Conservation (phyloP, 805 yeast genomes). For the Nakazawaea peltata region DNA sequence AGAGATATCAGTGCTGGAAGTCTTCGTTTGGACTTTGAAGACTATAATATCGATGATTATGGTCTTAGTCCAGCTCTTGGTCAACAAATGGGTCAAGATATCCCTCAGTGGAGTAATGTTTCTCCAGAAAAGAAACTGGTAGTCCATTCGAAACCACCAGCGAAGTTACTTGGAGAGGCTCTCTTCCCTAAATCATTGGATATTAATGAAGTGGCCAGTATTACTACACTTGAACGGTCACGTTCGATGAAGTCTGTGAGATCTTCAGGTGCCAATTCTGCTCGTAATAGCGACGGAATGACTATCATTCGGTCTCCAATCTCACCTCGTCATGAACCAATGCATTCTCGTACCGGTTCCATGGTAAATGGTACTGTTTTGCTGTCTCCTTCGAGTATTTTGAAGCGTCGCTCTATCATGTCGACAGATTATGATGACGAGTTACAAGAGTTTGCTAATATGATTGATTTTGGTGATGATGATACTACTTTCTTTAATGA, state of each 20-base stretch:
- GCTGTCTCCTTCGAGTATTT: slow-evolving; percentile 28
- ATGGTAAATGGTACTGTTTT: background rate
- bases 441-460: slow-evolving; percentile 35
- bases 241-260: slow-evolving; percentile 47
- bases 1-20: slow-evolving; percentile 10
- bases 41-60: slow-evolving; percentile 8
- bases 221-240: slow-evolving; percentile 63
- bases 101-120: background rate
- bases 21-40: slow-evolving; percentile 7
- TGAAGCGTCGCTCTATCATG: slow-evolving; percentile 24
- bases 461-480: slow-evolving; percentile 37
- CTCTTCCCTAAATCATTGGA: slow-evolving; percentile 66
- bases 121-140: slow-evolving; percentile 4
- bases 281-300: slow-evolving; percentile 35
- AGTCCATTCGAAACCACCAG: slow-evolving; percentile 8
- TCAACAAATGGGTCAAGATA: too few species aligned
- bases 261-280: slow-evolving; percentile 11
- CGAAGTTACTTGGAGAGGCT: slow-evolving; percentile 37
- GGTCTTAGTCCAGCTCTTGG: background rate
- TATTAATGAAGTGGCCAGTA: slow-evolving; percentile 64
- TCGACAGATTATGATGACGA: slow-evolving; percentile 29
- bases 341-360: too few species aligned
- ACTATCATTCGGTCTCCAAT: slow-evolving; percentile 27
- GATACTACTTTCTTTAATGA: too few species aligned
- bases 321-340: slow-evolving; percentile 5